These are phyloP conservation scores for Auxenochlorella pyrenoidosa DNA, from an alignment of 139 green algal species.

Conservation along the genomic window DNA sequence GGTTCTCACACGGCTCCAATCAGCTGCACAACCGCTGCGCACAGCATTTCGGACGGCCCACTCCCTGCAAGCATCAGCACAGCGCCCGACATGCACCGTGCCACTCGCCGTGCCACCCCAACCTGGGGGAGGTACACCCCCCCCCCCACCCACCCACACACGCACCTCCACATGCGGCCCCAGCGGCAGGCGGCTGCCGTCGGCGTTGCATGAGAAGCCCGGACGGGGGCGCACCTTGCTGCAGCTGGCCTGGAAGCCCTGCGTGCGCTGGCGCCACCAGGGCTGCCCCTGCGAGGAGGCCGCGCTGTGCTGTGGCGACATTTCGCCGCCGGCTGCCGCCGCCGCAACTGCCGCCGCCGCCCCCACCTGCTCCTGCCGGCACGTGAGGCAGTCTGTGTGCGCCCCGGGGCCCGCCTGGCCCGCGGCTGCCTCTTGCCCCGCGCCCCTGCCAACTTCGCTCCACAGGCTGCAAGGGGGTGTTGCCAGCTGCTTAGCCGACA, in stretches of 20 bases:
- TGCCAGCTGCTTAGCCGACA: not conserved
- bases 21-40: too few species aligned
- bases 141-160: too few species aligned
- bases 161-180: conserved; percentile 39
- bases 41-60: too few species aligned
- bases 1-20: too few species aligned
- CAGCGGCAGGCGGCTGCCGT: conserved; percentile 39
- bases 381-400: not conserved
- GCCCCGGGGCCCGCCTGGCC: not conserved
- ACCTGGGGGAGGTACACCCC: too few species aligned
- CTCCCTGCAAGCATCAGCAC: too few species aligned
- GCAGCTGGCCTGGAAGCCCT: not conserved
- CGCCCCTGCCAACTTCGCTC: not conserved
- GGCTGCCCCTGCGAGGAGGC: not conserved
- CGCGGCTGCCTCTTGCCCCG: not conserved
- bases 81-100: too few species aligned
- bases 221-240: not conserved
- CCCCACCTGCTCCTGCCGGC: not conserved
- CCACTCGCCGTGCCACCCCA: too few species aligned
- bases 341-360: not conserved
- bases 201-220: conserved; percentile 33
- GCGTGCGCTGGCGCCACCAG: not conserved
- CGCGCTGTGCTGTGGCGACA: not conserved
- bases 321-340: not conserved
- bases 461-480: conserved; percentile 3